Conservation (phyloP, 352 stramenopile species). For the Phytophthora podocarpi region DNA sequence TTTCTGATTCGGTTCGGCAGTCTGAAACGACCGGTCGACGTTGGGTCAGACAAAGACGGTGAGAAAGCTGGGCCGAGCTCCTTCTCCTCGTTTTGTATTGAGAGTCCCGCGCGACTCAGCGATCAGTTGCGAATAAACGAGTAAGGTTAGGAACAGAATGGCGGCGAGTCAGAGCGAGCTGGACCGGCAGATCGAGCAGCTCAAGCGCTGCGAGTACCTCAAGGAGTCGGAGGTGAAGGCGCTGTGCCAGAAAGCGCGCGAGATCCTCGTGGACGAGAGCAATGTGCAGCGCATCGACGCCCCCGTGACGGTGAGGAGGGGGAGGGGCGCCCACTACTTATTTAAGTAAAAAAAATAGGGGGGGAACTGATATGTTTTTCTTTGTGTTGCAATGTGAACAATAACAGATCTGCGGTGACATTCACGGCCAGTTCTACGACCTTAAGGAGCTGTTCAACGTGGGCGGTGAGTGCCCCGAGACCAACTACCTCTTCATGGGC, state of each 20-base stretch:
- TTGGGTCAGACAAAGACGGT: constrained; percentile 22
- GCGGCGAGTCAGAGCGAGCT: constrained; percentile 85
- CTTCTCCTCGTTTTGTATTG: constrained; percentile 7
- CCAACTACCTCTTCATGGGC: constrained; percentile 99
- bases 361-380: constrained; percentile 12
- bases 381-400: constrained; percentile 8
- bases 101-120: constrained; percentile 8
- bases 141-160: no score
- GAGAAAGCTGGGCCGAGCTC: constrained; percentile 10
- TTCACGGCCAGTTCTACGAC: constrained; percentile 99
- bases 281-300: constrained; percentile 99
- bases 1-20: constrained; percentile 1
- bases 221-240: constrained; percentile 98
- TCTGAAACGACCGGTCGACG: constrained; percentile 31
- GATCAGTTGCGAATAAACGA: constrained; percentile 39
- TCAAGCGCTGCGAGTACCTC: constrained; percentile 98
- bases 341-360: not conserved
- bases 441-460: constrained; percentile 99
- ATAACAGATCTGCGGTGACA: constrained; percentile 98
- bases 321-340: not conserved
- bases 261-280: constrained; percentile 99
- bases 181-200: constrained; percentile 89
- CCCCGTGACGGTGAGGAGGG: constrained; percentile 95
- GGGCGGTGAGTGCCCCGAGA: constrained; percentile 97
- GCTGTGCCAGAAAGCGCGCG: constrained; percentile 96